Evolutionary conservation across 2,329 filamentous ascomycete species (phyloP), one percentile per base, ranked within the genome.

Genomic region (Tolypocladium sp.): DNA sequence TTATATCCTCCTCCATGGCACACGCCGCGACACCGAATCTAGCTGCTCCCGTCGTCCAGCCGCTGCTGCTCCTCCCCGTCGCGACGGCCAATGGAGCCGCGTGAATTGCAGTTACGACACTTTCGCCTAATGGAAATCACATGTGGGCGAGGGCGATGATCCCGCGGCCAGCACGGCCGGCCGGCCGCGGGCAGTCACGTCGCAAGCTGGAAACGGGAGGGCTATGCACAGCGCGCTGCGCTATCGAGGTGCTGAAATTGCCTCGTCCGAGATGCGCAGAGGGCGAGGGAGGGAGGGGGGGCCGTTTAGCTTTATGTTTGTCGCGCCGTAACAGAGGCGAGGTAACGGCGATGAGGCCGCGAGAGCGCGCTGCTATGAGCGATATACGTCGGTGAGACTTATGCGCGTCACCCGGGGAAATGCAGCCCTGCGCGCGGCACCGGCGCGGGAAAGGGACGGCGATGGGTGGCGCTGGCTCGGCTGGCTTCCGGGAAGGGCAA

Each of bases 321-420:
- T 53, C 49, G 22, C 49, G 20, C 30, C 30, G 49, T 53, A 53
- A 41, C 55, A 40, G 40, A 30, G 55, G 10, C 27, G 22, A 58
- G 46, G 56, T 58, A 42, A n/a, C 44, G 38, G 8, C 22, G 7
- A n/a, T 33, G 56, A 58, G 22, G 56, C 25, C 3, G 22, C 25
- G 17, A 25, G 38, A 35, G 46, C 49, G 6, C 12, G 13, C 7
- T 22, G 33, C 20, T 59, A 59, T 59, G 57, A n/a, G 57, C 61
- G 62, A 63, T 58, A 63, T 63, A 63, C 62, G 54, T 46, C 55
- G 25, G 10, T 42, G 62, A 58, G 59, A 62, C 62, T 54, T 63
- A 0, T 3, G 49, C 30, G 5, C 49, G 49, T 53, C 49, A 37
- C 30, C 30, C 7, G 4, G 49, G 49, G 49, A 53, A 53, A 35